Evolutionary conservation across 106 monocot genomes (phyloP).

Genomic region (Dendrobium chrysotoxum): DNA sequence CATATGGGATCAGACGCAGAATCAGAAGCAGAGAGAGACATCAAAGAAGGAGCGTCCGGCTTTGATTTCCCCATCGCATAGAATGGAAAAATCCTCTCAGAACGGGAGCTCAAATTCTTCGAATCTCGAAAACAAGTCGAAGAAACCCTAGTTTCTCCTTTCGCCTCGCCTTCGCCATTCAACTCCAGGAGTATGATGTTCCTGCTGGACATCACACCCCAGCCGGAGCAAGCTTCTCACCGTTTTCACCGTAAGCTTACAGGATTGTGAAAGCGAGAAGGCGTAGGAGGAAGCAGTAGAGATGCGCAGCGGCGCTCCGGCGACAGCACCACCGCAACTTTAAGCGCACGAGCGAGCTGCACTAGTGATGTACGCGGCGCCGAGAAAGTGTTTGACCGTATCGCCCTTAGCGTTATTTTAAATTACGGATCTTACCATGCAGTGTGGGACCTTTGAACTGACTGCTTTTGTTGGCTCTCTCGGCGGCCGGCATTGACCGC

Average conservation of each 20-base stretch:
- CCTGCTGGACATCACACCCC: slow-evolving; percentile 22
- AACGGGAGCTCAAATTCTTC: slow-evolving; percentile 15
- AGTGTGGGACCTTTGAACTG: background rate
- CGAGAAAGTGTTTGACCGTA: background rate
- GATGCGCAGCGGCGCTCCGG: background rate
- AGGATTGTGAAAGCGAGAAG: background rate
- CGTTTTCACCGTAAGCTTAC: background rate
- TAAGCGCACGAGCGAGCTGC: background rate
- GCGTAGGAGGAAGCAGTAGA: background rate
- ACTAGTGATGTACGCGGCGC: background rate
- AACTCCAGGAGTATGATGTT: slow-evolving; percentile 26
- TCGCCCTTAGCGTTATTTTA: background rate
- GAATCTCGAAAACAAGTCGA: background rate
- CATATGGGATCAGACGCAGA: slow-evolving; percentile 37
- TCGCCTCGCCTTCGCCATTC: slow-evolving; percentile 18
- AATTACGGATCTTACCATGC: background rate
- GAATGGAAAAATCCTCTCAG: slow-evolving; percentile 46
- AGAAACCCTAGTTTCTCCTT: background rate
- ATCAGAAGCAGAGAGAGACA: slow-evolving; percentile 21
- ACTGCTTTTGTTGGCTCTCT: background rate
- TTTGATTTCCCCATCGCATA: slow-evolving; percentile 39
- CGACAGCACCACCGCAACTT: background rate
- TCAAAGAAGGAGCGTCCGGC: slow-evolving; percentile 15
- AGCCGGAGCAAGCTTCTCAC: background rate
- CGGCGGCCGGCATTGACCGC: background rate